Evolutionary conservation across 2,329 filamentous ascomycete genomes (phyloP), one percentile per base, ranked within the genome.

Genomic region (Lachnellula hyalina): DNA sequence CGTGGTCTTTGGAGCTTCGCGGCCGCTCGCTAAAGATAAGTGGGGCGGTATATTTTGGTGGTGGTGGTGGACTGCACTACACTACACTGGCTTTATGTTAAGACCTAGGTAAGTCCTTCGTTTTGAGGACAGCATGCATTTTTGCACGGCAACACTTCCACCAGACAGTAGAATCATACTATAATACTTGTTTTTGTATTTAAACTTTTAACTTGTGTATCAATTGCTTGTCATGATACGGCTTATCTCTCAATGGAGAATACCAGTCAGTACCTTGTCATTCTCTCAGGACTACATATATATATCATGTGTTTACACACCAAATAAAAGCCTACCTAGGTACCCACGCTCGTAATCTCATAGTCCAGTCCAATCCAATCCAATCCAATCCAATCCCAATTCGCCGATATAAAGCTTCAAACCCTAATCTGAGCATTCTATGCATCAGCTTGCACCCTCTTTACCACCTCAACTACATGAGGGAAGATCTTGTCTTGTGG

Each of bases 401-500:
- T 28, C 51, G 46, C 34, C 45, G 28, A 8, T 41, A 44, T 38
- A 47, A 49, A 51, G 41, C 51, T 52, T 19, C 51, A 46, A 46
- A 49, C 52, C 36, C 12, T 21, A 21, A 21, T 21, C 21, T 21
- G 2, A 6, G 6, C 49, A 34, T 34, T 51, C 36, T 61, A 63
- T 57, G 61, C 66, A 53, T 67, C 66, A 25, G 75, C 79, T 75
- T 96, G 90, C 32, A 97, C 92, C 71, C 86, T 89, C 75, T 87
- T 81, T 55, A 97, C 91, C 55, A 93, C 78, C 66, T 87, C 78
- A 47, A 91, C 80, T 35, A 96, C 82, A 68, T 85, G 80, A 55
- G 82, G 75, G 74, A 86, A 96, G 54, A 97, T 81, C 68, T 89
- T 87, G 70, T 97, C 89, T 23, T 73, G 77, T 56, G 83, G 75